These are phyloP conservation scores for Aureobasidium leucospermi DNA, from an alignment of 2,329 filamentous ascomycete genomes.

Conservation along the genomic window DNA sequence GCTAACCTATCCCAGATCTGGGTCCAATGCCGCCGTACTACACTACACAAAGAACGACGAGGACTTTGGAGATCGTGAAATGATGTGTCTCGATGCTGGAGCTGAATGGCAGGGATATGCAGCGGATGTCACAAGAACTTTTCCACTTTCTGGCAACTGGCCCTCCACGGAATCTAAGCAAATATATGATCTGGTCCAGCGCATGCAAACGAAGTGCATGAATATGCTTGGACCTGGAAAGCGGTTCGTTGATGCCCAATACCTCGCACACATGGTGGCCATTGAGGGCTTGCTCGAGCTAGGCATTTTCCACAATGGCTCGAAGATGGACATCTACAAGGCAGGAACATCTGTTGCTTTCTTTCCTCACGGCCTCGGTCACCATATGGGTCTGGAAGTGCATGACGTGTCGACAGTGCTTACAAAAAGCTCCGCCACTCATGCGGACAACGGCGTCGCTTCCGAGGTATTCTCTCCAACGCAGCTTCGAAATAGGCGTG, in stretches of 20 bases:
- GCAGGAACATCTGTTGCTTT: slow-evolving; percentile 80
- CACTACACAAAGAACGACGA: slow-evolving; percentile 82
- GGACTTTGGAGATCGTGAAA: slow-evolving; percentile 59
- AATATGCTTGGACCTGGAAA: slow-evolving; percentile 60
- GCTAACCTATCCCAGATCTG: slow-evolving; percentile 38
- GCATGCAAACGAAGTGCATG: slow-evolving; percentile 75
- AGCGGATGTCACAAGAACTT: slow-evolving; percentile 81
- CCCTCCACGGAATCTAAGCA: slow-evolving; percentile 57
- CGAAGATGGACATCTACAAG: slow-evolving; percentile 58
- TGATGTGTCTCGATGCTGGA: slow-evolving; percentile 80
- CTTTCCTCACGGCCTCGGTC: slow-evolving; percentile 84
- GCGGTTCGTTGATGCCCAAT: slow-evolving; percentile 64
- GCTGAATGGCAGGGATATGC: slow-evolving; percentile 76
- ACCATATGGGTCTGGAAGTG: slow-evolving; percentile 88
- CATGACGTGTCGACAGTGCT: slow-evolving; percentile 52
- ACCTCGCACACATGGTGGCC: slow-evolving; percentile 64
- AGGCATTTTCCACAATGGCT: slow-evolving; percentile 62
- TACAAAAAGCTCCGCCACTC: background rate
- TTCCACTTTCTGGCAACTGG: slow-evolving; percentile 69
- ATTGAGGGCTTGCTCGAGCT: slow-evolving; percentile 62
- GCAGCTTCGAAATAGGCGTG: background rate
- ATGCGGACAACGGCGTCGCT: slow-evolving; percentile 66
- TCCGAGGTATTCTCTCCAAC: slow-evolving; percentile 38
- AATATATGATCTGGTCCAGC: slow-evolving; percentile 70
- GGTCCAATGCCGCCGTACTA: slow-evolving; percentile 72